Evolutionary conservation across 257 asterid genomes (phyloP), one percentile per base, ranked within the genome.

Genomic region (Leptodermis oblonga): DNA sequence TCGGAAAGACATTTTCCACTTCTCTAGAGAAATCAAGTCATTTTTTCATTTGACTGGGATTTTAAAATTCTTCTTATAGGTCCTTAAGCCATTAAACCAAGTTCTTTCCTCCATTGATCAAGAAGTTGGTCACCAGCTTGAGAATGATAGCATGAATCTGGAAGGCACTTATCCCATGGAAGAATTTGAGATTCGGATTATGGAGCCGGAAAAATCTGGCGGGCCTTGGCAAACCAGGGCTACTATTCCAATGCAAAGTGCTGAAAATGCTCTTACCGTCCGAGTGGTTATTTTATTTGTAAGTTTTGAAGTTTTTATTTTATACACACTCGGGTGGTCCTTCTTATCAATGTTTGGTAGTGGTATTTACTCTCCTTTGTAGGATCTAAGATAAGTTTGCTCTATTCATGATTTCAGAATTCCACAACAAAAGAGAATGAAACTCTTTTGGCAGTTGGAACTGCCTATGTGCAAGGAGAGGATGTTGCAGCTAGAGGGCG

Each of bases 401-500:
- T 70, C 65, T 63, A 5, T 45, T 62, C 56, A 45, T 61, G 37
- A 55, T 68, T 51, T 42, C 87, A 90, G 97, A 93, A 93, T 82
- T 81, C 92, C 69, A 76, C 92, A 56, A 85, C 91, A 17, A 88
- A 88, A 82, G 89, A 75, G 69, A 93, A 85, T 76, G 97, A 93
- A 70, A 88, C 96, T 61, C 96, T 90, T 78, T 74, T 93, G 85
- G 99, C 99, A 52, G 76, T 93, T 74, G 99, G 99, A 71, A 93
- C 99, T 68, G 99, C 96, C 82, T 90, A 88, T 76, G 90, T 86
- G 76, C 99, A 93, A 87, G 99, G 99, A 76, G 99, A 93, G 82
- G 99, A 93, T 86, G 99, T 93, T 67, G 96, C 99, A 20, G 99
- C 95, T 60, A 83, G 99, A 81, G 99, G 99, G 71, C 99, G 97